Conservation (phyloP, 192 early-diverging fungal genomes). For the Umbelopsis ramanniana region DNA sequence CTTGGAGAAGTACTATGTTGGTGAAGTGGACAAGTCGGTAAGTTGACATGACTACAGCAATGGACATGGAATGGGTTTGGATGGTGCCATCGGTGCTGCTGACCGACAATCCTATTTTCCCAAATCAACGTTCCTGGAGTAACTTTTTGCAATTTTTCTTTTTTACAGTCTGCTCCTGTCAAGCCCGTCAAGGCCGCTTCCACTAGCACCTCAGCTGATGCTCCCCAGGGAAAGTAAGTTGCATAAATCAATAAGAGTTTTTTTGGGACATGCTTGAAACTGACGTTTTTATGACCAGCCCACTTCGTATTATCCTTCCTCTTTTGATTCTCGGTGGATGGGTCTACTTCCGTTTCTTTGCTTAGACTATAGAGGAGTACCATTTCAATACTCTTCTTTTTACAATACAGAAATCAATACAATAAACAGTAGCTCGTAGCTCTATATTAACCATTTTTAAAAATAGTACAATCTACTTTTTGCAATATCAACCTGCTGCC, state of each 20-base stretch:
- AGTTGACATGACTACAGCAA: slow-evolving; percentile 19
- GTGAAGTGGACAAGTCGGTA: slow-evolving; percentile 65
- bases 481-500: neutral
- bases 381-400: neutral
- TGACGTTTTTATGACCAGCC: slow-evolving; percentile 24
- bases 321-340: slow-evolving; percentile 30
- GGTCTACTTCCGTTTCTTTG: slow-evolving; percentile 39
- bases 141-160: slow-evolving; percentile 3
- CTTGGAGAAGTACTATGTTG: slow-evolving; percentile 76
- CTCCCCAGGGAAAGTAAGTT: slow-evolving; percentile 40
- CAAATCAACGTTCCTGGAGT: neutral
- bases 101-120: neutral
- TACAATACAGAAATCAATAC: slow-evolving; percentile 20
- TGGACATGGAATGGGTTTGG: neutral
- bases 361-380: neutral
- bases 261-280: neutral
- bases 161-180: slow-evolving; percentile 36
- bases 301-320: slow-evolving; percentile 38
- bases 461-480: neutral
- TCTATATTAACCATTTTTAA: neutral
- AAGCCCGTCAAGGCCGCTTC: slow-evolving; percentile 4
- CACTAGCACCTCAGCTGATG: neutral
- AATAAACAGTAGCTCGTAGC: slow-evolving; percentile 18
- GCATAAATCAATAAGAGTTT: neutral
- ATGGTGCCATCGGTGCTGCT: neutral